These are phyloP conservation scores for Paraconiothyrium sp. DNA, from an alignment of 2,329 filamentous ascomycete species.

Conservation along the genomic window DNA sequence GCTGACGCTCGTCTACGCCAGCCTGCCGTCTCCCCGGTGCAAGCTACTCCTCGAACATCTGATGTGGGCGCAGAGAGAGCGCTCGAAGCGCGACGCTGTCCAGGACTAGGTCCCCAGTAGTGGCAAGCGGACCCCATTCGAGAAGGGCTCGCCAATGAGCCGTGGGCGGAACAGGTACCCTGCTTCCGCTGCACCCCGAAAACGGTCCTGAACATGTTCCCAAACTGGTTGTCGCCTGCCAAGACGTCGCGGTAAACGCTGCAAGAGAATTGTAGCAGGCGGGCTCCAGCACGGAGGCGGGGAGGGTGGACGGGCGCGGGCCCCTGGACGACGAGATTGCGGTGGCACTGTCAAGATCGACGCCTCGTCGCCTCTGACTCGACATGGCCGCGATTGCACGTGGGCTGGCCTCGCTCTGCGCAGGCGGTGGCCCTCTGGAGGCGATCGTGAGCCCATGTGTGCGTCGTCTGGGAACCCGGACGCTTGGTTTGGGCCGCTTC, in stretches of 20 bases:
- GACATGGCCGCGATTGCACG: constrained; percentile 25
- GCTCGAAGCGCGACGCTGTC: constrained; percentile 17
- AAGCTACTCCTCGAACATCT: not conserved
- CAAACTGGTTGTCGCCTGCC: constrained; percentile 27
- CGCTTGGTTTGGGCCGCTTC: constrained; percentile 40
- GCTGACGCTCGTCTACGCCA: constrained; percentile 3
- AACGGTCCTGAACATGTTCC: constrained; percentile 23
- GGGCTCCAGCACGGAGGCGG: not conserved
- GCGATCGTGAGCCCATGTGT: constrained; percentile 39
- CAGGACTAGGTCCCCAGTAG: constrained; percentile 9
- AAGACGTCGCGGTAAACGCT: constrained; percentile 40
- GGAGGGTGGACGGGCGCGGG: not conserved
- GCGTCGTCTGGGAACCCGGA: constrained; percentile 40
- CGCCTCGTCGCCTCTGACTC: constrained; percentile 10
- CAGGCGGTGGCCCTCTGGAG: constrained; percentile 24
- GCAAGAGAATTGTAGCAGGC: constrained; percentile 16
- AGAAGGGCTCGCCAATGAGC: constrained; percentile 34
- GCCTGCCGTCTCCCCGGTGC: constrained; percentile 8
- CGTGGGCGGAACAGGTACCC: constrained; percentile 19
- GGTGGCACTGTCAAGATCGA: constrained; percentile 5
- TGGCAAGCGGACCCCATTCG: constrained; percentile 18
- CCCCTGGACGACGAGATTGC: not conserved
- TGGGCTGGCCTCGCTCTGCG: constrained; percentile 25
- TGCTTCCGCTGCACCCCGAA: constrained; percentile 23
- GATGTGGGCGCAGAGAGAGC: not conserved